Evolutionary conservation across 1,139 yeast genomes (phyloP).

Genomic region (Protomyces inouyei): DNA sequence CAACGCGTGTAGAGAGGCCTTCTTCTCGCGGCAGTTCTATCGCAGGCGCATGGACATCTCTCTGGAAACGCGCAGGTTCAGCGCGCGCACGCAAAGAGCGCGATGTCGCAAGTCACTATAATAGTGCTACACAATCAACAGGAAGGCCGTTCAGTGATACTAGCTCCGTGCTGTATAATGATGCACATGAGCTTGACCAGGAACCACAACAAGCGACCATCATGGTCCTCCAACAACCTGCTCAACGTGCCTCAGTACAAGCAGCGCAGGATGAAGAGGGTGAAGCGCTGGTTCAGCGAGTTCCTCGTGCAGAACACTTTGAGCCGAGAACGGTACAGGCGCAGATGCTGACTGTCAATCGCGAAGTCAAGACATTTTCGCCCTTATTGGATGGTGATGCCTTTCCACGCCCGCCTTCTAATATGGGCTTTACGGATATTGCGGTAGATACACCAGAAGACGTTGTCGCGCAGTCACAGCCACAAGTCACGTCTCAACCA

Average conservation of each 20-base stretch:
- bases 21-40: background rate
- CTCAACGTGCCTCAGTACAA: background rate
- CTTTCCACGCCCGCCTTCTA: constrained; percentile 3
- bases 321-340: background rate
- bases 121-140: background rate
- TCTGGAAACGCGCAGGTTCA: constrained; percentile 20
- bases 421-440: background rate
- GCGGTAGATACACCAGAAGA: background rate
- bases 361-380: constrained; percentile 6
- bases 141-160: background rate
- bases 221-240: background rate
- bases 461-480: background rate
- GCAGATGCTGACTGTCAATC: background rate
- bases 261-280: background rate
- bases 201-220: background rate
- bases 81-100: constrained; percentile 18
- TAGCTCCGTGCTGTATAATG: background rate
- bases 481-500: background rate
- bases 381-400: constrained; percentile 12
- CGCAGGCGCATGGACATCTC: constrained; percentile 10
- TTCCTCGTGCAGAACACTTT: background rate
- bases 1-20: background rate
- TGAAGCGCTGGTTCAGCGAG: background rate
- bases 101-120: constrained; percentile 18
- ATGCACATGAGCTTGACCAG: background rate